Percentiles rank a stretch among this genome's conserved stretches.
Conservation (phyloP, 495 filamentous ascomycete species). For the Aspergillus taichungensis region DNA sequence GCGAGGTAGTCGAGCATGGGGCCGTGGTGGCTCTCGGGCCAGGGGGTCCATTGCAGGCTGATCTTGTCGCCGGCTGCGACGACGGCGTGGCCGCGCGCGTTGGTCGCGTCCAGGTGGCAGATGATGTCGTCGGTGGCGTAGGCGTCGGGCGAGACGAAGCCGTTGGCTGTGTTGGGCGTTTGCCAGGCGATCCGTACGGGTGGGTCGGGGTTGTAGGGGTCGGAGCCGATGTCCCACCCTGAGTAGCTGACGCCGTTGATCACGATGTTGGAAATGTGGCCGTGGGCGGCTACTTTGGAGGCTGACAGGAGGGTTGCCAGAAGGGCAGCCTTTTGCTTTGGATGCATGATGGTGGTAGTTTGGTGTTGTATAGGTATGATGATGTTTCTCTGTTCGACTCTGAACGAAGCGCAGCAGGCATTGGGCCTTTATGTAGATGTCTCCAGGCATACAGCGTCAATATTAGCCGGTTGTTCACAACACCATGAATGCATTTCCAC, state of each 20-base stretch:
- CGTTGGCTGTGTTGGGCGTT: slow-evolving; percentile 39
- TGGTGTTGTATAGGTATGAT: no score
- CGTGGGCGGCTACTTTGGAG: slow-evolving; percentile 17
- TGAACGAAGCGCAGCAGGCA: no score
- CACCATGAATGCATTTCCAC: no score
- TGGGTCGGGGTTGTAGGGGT: slow-evolving; percentile 27
- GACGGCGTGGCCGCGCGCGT: slow-evolving; percentile 28
- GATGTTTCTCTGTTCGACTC: no score
- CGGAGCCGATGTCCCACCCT: slow-evolving; percentile 37
- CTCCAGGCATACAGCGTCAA: no score
- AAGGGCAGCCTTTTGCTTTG: not conserved
- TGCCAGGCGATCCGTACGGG: slow-evolving; percentile 39
- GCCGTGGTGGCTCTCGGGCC: slow-evolving; percentile 44
- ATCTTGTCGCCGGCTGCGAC: slow-evolving; percentile 37
- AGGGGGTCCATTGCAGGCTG: slow-evolving; percentile 31
- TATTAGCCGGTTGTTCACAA: no score
- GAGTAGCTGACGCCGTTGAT: slow-evolving; percentile 22
- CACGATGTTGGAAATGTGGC: slow-evolving; percentile 22
- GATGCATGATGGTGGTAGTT: no score
- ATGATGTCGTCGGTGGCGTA: slow-evolving; percentile 38
- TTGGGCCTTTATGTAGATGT: no score
- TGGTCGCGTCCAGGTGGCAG: slow-evolving; percentile 38
- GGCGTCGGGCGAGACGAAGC: slow-evolving; percentile 39
- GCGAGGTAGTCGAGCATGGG: slow-evolving; percentile 61
- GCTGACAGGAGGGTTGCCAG: slow-evolving; percentile 1